Evolutionary conservation across 345 rosid species (phyloP).

Genomic region (Ceriops tagal): DNA sequence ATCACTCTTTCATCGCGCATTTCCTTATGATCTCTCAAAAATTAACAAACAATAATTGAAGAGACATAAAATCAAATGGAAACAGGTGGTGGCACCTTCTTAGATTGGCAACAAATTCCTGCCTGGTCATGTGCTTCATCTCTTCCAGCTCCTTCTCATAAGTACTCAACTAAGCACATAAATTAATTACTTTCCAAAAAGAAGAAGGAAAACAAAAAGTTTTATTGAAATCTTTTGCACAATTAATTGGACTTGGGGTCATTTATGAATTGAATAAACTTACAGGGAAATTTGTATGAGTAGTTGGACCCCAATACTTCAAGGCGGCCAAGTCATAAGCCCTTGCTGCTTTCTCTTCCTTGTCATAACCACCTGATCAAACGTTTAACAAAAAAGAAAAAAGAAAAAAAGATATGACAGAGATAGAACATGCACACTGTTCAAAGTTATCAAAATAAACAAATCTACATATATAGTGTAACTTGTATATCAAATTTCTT

Average conservation of each 20-base stretch:
- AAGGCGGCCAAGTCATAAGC: slow-evolving; percentile 36
- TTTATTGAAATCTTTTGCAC: neutral
- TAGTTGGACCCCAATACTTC: slow-evolving; percentile 33
- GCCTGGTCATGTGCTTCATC: slow-evolving; percentile 32
- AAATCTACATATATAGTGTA: neutral
- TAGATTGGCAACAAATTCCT: slow-evolving; percentile 35
- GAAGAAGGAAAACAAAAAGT: neutral
- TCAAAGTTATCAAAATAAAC: slow-evolving; percentile 9
- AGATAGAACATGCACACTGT: slow-evolving; percentile 17
- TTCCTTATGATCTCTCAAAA: neutral
- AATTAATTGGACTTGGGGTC: neutral
- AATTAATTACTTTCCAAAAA: neutral
- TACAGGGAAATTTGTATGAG: slow-evolving; percentile 35
- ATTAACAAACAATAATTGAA: neutral
- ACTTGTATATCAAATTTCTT: neutral
- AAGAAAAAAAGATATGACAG: slow-evolving; percentile 13
- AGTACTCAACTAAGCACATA: slow-evolving; percentile 15
- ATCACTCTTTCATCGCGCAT: neutral
- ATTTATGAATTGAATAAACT: neutral
- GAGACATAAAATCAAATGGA: neutral
- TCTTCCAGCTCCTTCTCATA: slow-evolving; percentile 34
- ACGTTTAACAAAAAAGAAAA: slow-evolving; percentile 5
- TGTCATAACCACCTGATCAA: slow-evolving; percentile 29
- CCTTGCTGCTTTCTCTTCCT: slow-evolving; percentile 31
- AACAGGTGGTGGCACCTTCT: slow-evolving; percentile 20